phyloP scores from a whole-genome alignment of 208 protist genomes.

The Trypanosoma grayi region DNA sequence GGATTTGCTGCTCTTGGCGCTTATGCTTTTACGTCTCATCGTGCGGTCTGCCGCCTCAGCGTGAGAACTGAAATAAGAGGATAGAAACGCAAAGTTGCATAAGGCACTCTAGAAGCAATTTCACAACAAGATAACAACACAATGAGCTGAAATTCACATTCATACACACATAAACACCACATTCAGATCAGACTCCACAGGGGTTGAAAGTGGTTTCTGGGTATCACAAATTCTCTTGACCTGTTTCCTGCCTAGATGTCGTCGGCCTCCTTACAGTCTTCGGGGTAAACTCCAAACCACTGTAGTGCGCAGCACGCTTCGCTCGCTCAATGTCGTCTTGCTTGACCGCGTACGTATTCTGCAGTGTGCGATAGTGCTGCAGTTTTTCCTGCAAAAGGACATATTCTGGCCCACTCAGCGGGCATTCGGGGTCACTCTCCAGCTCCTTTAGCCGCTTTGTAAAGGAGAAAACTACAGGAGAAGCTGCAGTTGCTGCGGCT shows the following conservation, averaged over 20 bases:
- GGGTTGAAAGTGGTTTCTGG: no score
- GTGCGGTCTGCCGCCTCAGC: no score
- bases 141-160: no score
- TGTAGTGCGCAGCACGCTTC: constrained; percentile 68
- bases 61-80: no score
- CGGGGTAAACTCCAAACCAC: constrained; percentile 81
- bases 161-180: no score
- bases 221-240: not conserved
- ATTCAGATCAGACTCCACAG: no score
- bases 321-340: constrained; percentile 83
- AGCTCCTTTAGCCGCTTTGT: constrained; percentile 36
- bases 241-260: not conserved
- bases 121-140: no score
- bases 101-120: not conserved
- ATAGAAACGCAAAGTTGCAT: not conserved
- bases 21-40: constrained; percentile 1
- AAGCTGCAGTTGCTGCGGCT: not conserved
- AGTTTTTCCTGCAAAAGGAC: constrained; percentile 58
- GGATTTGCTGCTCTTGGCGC: not conserved
- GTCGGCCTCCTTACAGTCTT: constrained; percentile 34
- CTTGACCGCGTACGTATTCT: constrained; percentile 80
- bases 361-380: constrained; percentile 58
- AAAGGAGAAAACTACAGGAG: constrained; percentile 24
- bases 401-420: constrained; percentile 57
- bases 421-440: constrained; percentile 19